Conservation (phyloP, 306 rosid genomes). For the Pyrus bretschneideri region DNA sequence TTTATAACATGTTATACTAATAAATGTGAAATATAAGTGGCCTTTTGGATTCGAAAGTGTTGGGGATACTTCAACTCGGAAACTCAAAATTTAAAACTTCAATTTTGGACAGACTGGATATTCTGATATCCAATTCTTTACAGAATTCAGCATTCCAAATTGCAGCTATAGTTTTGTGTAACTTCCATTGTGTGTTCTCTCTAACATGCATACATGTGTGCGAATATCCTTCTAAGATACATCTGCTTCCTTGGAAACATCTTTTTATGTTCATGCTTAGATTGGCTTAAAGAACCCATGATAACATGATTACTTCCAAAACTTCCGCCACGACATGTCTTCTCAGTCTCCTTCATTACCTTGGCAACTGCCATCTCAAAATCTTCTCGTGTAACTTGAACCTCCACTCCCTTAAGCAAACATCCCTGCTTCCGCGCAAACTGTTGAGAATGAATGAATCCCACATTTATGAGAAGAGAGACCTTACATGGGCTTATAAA, state of each 20-base stretch:
- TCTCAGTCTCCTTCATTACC: conserved; percentile 98
- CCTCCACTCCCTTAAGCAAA: conserved; percentile 93
- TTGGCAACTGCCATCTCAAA: conserved; percentile 99
- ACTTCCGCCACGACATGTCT: conserved; percentile 91
- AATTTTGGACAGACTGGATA: not conserved
- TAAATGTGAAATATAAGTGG: no score
- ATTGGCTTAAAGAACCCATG: not conserved
- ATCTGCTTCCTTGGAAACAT: not conserved
- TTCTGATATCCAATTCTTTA: not conserved
- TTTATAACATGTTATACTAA: no score
- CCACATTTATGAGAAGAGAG: no score
- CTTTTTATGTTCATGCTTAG: not conserved
- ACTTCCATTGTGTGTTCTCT: not conserved
- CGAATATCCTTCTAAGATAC: not conserved
- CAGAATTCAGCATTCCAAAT: not conserved
- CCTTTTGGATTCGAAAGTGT: not conserved
- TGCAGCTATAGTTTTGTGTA: not conserved
- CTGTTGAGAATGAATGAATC: no score
- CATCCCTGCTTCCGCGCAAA: conserved; percentile 98
- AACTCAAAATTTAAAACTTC: not conserved
- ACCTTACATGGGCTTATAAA: no score
- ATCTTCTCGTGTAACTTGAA: conserved; percentile 93
- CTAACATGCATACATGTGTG: not conserved
- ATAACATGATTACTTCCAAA: conserved; percentile 52
- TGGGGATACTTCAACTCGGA: not conserved